phyloP scores from a whole-genome alignment of 2,329 filamentous ascomycete species.

The Fonsecaea multimorphosa region DNA sequence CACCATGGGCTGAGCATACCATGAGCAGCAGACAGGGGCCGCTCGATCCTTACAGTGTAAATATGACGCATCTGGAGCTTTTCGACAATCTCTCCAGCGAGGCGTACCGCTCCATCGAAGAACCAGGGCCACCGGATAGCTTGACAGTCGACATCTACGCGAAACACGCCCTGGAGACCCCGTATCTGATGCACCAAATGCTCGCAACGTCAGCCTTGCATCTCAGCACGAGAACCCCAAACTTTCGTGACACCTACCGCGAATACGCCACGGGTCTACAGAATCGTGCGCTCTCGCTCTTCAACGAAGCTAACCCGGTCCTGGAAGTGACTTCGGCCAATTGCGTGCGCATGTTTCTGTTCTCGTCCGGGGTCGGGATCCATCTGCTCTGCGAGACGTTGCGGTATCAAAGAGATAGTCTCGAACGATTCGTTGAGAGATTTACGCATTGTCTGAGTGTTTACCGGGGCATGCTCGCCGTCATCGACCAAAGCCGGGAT shows the following conservation, averaged over 20 bases:
- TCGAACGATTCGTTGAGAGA: slow-evolving; percentile 46
- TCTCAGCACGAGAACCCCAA: slow-evolving; percentile 48
- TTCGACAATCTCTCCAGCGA: slow-evolving; percentile 40
- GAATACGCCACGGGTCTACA: slow-evolving; percentile 35
- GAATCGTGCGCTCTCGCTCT: slow-evolving; percentile 30
- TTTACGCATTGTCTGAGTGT: slow-evolving; percentile 41
- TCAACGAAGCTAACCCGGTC: slow-evolving; percentile 27
- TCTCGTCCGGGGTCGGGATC: slow-evolving; percentile 33
- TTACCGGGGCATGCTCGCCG: slow-evolving; percentile 39
- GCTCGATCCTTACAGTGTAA: slow-evolving; percentile 31
- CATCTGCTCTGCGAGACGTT: slow-evolving; percentile 55
- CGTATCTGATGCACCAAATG: slow-evolving; percentile 41
- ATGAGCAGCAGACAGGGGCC: slow-evolving; percentile 1
- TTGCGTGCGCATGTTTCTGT: slow-evolving; percentile 34
- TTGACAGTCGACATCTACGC: slow-evolving; percentile 17
- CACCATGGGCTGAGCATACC: background rate
- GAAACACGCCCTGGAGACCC: slow-evolving; percentile 44
- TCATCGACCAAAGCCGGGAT: slow-evolving; percentile 23
- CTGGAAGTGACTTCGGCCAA: slow-evolving; percentile 31
- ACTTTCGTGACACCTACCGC: slow-evolving; percentile 24
- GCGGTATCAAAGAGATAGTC: slow-evolving; percentile 46
- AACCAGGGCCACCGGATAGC: background rate
- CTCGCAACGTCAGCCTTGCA: slow-evolving; percentile 41
- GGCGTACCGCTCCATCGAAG: slow-evolving; percentile 40
- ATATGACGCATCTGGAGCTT: slow-evolving; percentile 45